Evolutionary conservation across 2,329 filamentous ascomycete genomes (phyloP), one percentile per base, ranked within the genome.

Genomic region (Acephala macrosclerotiorum): DNA sequence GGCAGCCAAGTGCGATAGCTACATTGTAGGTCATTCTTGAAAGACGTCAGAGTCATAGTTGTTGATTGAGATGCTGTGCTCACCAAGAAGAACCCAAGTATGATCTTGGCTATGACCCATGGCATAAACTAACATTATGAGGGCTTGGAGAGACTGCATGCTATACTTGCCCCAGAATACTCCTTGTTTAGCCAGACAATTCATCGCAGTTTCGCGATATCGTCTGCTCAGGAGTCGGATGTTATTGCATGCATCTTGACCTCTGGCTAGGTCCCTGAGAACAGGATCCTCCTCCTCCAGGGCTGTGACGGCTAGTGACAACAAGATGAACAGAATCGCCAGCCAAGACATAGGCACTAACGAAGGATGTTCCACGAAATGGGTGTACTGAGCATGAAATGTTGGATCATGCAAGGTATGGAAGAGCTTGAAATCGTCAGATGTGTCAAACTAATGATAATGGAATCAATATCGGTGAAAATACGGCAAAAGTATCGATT

Each of bases 401-500:
- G 63, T 66, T 2, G 66, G 66, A 60, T 68, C 64, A 57, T 68
- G 67, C 22, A 68, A 35, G 14, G 65, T 66, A 51, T 66, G 67
- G 53, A 66, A 66, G 16, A 68, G 56, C 66, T 68, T 22, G 8
- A n/a, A 4, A 38, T 35, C 14, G 18, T 38, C n/a, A 42, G 40
- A 47, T 25, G 7, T 11, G 12, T 38, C 36, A 55, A 49, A 6
- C 9, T 12, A 29, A 20, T 18, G 40, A 22, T 26, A n/a, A 16
- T 35, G 22, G 20, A 6, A n/a, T 33, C n/a, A 57, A n/a, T 61
- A 64, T 56, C 18, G 67, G 67, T 11, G 67, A 68, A 20, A 68
- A 68, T 6, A 68, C 64, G 8, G 36, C 18, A 36, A 68, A n/a
- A 68, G 56, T 64, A 68, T 20, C 53, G 51, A 14, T 66, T 40